Evolutionary conservation across 768 basidiomycete genomes (phyloP).

Genomic region (Coprinopsis cinerea): DNA sequence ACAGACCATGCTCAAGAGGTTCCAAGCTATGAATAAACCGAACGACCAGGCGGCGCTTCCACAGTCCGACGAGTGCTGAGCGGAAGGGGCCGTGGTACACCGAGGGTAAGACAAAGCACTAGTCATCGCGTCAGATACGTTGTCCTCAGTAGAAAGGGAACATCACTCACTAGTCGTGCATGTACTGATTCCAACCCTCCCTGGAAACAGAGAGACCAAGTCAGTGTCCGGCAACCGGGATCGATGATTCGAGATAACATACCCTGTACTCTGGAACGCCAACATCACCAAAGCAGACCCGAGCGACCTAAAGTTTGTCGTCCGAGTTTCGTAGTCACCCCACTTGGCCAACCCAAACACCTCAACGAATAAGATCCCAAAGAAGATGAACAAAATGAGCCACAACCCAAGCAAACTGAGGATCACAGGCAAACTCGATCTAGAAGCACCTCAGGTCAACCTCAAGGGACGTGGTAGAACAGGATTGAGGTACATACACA

Average conservation of each 20-base stretch:
- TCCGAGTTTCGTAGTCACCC: constrained; percentile 60
- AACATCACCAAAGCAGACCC: constrained; percentile 82
- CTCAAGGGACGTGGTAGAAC: neutral
- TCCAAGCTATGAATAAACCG: constrained; percentile 90
- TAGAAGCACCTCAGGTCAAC: constrained; percentile 24
- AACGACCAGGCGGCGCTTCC: constrained; percentile 83
- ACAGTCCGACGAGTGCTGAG: constrained; percentile 71
- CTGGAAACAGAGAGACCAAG: constrained; percentile 31
- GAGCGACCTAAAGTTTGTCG: constrained; percentile 76
- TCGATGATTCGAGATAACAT: constrained; percentile 20
- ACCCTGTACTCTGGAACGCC: constrained; percentile 92
- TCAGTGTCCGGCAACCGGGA: constrained; percentile 9
- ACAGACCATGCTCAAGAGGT: constrained; percentile 86
- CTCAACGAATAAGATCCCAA: constrained; percentile 81
- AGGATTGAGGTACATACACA: constrained; percentile 55
- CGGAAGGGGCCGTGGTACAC: constrained; percentile 53
- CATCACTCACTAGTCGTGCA: constrained; percentile 85
- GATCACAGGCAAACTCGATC: constrained; percentile 83
- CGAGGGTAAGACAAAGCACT: constrained; percentile 75
- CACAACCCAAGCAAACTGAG: constrained; percentile 80
- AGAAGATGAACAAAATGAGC: constrained; percentile 88
- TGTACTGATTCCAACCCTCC: constrained; percentile 95
- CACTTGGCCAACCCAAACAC: constrained; percentile 90
- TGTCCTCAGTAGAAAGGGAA: too few species aligned
- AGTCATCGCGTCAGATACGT: too few species aligned